phyloP scores from a whole-genome alignment of 1,284 basidiomycete species.

The Volvariella volvacea region DNA sequence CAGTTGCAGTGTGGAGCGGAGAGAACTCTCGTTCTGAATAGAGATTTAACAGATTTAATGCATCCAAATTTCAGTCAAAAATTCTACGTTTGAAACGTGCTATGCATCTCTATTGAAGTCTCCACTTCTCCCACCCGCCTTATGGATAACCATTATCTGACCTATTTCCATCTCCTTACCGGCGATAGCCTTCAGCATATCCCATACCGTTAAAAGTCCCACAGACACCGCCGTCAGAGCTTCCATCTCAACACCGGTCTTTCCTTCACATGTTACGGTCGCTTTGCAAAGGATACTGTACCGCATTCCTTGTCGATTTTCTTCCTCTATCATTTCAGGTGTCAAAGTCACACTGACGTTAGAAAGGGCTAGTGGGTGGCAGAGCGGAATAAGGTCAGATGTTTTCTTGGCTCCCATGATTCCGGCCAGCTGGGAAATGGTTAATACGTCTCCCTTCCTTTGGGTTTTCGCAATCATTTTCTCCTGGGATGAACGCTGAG shows the following conservation, averaged over 20 bases:
- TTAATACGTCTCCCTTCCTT: conserved; percentile 72
- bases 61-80: too few relatives aligned
- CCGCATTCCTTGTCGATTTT: conserved; percentile 11
- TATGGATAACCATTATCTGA: conserved; percentile 59
- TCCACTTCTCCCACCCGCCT: conserved; percentile 72
- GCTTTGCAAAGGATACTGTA: conserved; percentile 60
- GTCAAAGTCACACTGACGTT: conserved; percentile 60
- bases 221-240: conserved; percentile 80
- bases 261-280: conserved; percentile 68
- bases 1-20: too few relatives aligned
- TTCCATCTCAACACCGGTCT: conserved; percentile 92
- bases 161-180: conserved; percentile 78
- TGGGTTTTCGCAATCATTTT: conserved; percentile 34
- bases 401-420: conserved; percentile 87
- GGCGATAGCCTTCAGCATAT: conserved; percentile 87
- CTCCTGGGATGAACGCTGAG: conserved; percentile 14
- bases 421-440: conserved; percentile 76
- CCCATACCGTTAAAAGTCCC: conserved; percentile 83
- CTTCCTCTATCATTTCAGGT: conserved; percentile 26
- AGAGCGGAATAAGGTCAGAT: conserved; percentile 76
- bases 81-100: too few relatives aligned
- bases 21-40: too few relatives aligned
- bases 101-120: conserved; percentile 33
- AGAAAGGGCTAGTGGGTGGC: conserved; percentile 72
- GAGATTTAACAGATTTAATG: too few relatives aligned